These are phyloP conservation scores for Litchi chinensis DNA, from an alignment of 345 rosid genomes.

Conservation along the genomic window DNA sequence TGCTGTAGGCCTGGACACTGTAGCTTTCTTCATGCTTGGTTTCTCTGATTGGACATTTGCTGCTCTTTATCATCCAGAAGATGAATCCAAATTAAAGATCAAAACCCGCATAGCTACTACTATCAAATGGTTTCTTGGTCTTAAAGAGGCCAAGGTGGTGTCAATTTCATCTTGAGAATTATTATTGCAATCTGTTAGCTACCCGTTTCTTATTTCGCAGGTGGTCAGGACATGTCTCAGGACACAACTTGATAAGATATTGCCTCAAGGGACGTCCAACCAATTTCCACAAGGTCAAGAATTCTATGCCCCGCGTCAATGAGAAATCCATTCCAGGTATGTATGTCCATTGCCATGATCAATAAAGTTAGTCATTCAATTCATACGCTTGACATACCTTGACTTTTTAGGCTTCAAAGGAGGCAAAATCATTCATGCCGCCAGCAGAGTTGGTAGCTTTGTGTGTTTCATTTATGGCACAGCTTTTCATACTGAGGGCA, in stretches of 20 bases:
- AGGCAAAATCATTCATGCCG: too few relatives aligned
- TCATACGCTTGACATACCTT: too few relatives aligned
- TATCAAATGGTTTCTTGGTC: neutral
- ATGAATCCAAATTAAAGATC: neutral
- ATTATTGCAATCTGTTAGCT: neutral
- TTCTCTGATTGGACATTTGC: neutral
- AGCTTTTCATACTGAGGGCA: too few relatives aligned
- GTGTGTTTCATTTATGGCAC: too few relatives aligned
- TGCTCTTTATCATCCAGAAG: neutral
- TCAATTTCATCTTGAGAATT: neutral
- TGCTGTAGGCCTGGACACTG: neutral
- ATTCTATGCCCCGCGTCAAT: constrained; percentile 6
- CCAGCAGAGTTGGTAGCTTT: too few relatives aligned
- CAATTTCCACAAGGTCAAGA: constrained; percentile 29
- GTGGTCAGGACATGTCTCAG: constrained; percentile 52
- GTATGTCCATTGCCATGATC: neutral
- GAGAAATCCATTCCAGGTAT: too few relatives aligned
- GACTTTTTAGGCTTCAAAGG: too few relatives aligned
- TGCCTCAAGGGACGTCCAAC: constrained; percentile 37
- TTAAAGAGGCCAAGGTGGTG: neutral
- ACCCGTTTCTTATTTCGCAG: constrained; percentile 35
- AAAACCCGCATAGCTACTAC: neutral
- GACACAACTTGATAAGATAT: constrained; percentile 50
- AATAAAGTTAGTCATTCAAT: too few relatives aligned
- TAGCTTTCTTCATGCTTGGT: neutral